Evolutionary conservation across 345 rosid genomes (phyloP).

Genomic region (Sisymbrium altissimum): DNA sequence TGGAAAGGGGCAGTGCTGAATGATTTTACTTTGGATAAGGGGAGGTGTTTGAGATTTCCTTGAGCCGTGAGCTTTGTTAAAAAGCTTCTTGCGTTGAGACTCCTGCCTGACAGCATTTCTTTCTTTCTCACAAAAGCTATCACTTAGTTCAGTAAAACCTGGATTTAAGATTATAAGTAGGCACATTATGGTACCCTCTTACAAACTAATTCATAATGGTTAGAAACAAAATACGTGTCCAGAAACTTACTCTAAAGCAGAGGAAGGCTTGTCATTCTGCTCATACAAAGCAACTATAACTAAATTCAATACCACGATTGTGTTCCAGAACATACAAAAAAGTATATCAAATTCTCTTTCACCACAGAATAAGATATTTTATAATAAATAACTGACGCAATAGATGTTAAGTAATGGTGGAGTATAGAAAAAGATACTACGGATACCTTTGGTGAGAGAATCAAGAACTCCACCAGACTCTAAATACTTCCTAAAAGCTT

Average conservation of each 20-base stretch:
- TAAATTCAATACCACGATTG: slow-evolving; percentile 24
- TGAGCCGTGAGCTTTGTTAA: too few species aligned
- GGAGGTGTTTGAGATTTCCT: too few species aligned
- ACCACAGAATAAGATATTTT: not conserved
- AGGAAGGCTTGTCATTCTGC: slow-evolving; percentile 88
- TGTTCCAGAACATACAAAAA: not conserved
- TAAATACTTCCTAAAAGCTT: slow-evolving; percentile 82
- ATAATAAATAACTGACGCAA: not conserved
- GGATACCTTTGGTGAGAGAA: slow-evolving; percentile 85
- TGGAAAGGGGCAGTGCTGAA: too few species aligned
- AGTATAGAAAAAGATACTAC: not conserved
- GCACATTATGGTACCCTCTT: not conserved
- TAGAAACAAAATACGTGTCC: not conserved
- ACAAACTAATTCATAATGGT: not conserved
- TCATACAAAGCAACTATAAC: slow-evolving; percentile 84
- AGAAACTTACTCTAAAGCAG: slow-evolving; percentile 82
- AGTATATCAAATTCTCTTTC: not conserved
- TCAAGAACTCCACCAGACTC: slow-evolving; percentile 82
- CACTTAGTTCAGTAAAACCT: not conserved
- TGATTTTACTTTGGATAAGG: too few species aligned
- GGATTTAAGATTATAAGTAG: not conserved
- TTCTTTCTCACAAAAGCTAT: not conserved
- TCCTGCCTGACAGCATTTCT: too few species aligned
- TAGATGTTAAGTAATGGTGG: not conserved
- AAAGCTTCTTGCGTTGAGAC: too few species aligned